Base-by-base conservation (phyloP, 257 asterid species). In the Primulina tabacum region DNA sequence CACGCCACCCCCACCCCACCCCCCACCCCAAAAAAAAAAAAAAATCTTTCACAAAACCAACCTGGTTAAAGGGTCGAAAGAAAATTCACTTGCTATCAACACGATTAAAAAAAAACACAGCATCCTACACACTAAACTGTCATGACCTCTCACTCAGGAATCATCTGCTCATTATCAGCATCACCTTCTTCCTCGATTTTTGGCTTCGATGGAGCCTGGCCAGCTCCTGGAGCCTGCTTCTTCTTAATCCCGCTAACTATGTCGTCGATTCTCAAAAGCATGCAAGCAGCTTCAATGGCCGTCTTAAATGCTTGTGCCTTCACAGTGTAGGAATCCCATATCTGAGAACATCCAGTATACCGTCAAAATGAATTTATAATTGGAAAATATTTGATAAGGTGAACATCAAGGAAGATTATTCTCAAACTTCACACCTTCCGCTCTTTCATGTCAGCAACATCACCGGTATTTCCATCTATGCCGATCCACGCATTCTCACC, bases 401-500 rank as follows among this genome's bases (percentile, higher is more conserved):
- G 21, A 62, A 16, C 65, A 68, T 40, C 7, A 52, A 26, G 58
- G 21, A 30, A 61, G 74, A 69, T 24, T 50, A 74, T 35, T 66
- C 62, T 66, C n/a, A 24, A 70, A 67, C 12, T 60, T 7, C 83
- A 60, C 71, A 94, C 99, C 92, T 94, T 81, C 0, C 88, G 90
- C 81, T 91, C 99, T 78, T 93, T 86, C 97, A 93, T 89, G 71
- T 93, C 99, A 58, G 91, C 74, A 59, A 88, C 89, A 77, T 86
- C 97, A 72, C 99, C 97, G 10, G 96, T 89, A 60, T 89, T 90
- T 69, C 99, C 97, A 32, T 90, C 99, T 32, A 93, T 93, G 82
- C 99, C 99, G 6, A 75, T 77, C 99, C 97, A 93, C 38, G 97
- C 90, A 76, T 89, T 94, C 84, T 94, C 97, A 6, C 99, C 99